Evolutionary conservation across 306 rosid genomes (phyloP).

Genomic region (Cicer pinnatifidum): DNA sequence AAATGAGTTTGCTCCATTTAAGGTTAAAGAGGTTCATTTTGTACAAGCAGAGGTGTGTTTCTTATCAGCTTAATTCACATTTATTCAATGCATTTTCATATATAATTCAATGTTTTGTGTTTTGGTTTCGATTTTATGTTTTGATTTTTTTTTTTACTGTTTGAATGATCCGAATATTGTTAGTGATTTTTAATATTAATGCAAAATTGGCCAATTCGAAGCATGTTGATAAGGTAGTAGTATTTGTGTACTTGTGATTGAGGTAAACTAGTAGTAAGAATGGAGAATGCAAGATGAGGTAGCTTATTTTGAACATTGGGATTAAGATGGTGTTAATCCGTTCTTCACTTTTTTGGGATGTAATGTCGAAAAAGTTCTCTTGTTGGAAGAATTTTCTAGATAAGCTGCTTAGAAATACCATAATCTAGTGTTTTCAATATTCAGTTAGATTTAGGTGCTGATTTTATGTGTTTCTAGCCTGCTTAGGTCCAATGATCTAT

Average conservation of each 20-base stretch:
- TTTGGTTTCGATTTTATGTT: background rate
- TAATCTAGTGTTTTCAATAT: background rate
- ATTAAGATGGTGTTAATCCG: background rate
- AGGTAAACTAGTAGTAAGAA: background rate
- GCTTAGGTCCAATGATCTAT: background rate
- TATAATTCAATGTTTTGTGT: background rate
- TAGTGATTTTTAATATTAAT: background rate
- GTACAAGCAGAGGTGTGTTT: constrained; percentile 72
- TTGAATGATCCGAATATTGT: constrained; percentile 6
- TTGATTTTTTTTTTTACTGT: background rate
- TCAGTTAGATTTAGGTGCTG: background rate
- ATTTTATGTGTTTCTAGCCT: background rate
- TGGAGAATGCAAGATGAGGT: background rate
- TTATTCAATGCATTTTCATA: constrained; percentile 18
- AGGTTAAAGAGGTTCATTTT: constrained; percentile 70
- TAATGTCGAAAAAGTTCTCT: background rate
- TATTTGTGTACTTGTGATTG: background rate
- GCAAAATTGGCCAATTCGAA: constrained; percentile 2
- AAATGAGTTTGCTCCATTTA: constrained; percentile 61
- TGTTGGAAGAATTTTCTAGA: background rate
- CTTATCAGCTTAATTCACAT: background rate
- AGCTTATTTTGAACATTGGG: background rate
- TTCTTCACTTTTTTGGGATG: background rate
- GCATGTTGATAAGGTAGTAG: background rate
- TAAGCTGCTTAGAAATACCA: background rate